phyloP scores from a whole-genome alignment of 2,329 filamentous ascomycete genomes.

The Cordyceps farinosa region DNA sequence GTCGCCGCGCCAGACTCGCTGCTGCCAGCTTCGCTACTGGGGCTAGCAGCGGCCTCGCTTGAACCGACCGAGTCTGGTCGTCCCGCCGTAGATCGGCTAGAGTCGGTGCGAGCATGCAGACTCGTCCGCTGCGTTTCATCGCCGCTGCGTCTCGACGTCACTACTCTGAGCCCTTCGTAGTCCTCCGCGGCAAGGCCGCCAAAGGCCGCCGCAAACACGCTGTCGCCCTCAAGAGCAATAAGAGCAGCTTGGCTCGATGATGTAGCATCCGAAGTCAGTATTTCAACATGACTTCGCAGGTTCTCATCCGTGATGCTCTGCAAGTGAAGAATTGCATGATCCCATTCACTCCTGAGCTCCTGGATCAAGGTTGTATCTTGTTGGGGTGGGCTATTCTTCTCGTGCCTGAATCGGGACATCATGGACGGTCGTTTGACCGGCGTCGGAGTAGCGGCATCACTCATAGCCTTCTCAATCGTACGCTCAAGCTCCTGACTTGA shows the following conservation, averaged over 20 bases:
- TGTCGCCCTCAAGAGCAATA: slow-evolving; percentile 25
- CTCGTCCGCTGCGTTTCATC: slow-evolving; percentile 18
- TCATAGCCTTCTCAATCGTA: slow-evolving; percentile 34
- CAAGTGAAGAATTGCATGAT: slow-evolving; percentile 32
- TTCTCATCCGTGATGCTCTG: slow-evolving; percentile 37
- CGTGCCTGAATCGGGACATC: slow-evolving; percentile 33
- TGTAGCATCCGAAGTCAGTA: slow-evolving; percentile 21
- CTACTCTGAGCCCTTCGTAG: slow-evolving; percentile 27
- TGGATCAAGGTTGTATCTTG: slow-evolving; percentile 34
- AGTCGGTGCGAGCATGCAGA: slow-evolving; percentile 19
- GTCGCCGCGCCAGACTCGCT: slow-evolving; percentile 35
- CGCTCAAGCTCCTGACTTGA: slow-evolving; percentile 35
- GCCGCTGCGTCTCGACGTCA: neutral
- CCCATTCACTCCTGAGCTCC: slow-evolving; percentile 39
- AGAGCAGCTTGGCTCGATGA: slow-evolving; percentile 15
- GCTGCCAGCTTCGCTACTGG: slow-evolving; percentile 35
- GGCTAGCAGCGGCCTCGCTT: slow-evolving; percentile 35
- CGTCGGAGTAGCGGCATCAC: slow-evolving; percentile 27
- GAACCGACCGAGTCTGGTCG: slow-evolving; percentile 33
- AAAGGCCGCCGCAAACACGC: slow-evolving; percentile 31
- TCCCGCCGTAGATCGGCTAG: slow-evolving; percentile 21
- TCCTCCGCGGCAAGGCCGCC: slow-evolving; percentile 36
- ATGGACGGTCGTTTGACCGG: slow-evolving; percentile 32
- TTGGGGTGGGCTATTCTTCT: slow-evolving; percentile 27
- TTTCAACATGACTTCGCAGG: slow-evolving; percentile 27